A percentile compares a stretch with the other conserved stretches of the same genome.
phyloP scores from a whole-genome alignment of 2,329 filamentous ascomycete genomes.

The Metarhizium humberi region DNA sequence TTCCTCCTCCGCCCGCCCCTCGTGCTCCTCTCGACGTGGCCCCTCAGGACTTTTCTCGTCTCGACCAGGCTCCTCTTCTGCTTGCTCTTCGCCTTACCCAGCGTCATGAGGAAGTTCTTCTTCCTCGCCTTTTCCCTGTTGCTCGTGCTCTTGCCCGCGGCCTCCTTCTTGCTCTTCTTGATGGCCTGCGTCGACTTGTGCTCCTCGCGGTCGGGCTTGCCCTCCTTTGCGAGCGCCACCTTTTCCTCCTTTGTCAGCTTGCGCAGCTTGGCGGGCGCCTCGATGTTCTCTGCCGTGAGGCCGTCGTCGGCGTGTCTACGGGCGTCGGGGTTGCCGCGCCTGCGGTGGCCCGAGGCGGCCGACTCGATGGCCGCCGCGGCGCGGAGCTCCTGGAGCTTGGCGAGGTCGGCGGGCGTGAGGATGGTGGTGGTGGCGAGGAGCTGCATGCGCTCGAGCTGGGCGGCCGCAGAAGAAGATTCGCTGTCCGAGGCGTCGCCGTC shows the following conservation, averaged over 20 bases:
- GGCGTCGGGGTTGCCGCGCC: slow-evolving; percentile 35
- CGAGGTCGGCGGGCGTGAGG: slow-evolving; percentile 90
- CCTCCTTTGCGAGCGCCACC: slow-evolving; percentile 71
- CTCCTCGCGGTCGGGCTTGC: slow-evolving; percentile 66
- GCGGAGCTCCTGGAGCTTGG: slow-evolving; percentile 84
- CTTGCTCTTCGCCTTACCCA: slow-evolving; percentile 93
- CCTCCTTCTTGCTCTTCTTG: slow-evolving; percentile 77
- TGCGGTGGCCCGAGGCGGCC: slow-evolving; percentile 36
- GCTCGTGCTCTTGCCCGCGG: slow-evolving; percentile 88
- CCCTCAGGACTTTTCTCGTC: slow-evolving; percentile 69
- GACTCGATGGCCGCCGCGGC: slow-evolving; percentile 63
- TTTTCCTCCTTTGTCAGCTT: slow-evolving; percentile 88
- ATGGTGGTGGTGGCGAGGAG: slow-evolving; percentile 88
- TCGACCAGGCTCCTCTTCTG: slow-evolving; percentile 89
- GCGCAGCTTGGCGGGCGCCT: slow-evolving; percentile 70
- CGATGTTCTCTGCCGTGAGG: slow-evolving; percentile 84
- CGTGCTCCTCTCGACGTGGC: slow-evolving; percentile 75
- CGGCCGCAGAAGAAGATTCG: slow-evolving; percentile 30
- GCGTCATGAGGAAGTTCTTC: slow-evolving; percentile 99
- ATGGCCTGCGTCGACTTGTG: slow-evolving; percentile 82
- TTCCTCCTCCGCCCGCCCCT: slow-evolving; percentile 77
- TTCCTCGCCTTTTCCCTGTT: slow-evolving; percentile 94
- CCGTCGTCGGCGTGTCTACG: slow-evolving; percentile 73
- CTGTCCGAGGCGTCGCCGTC: slow-evolving; percentile 12
- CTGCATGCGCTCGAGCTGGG: slow-evolving; percentile 43